phyloP scores from a whole-genome alignment of 2,329 filamentous ascomycete genomes.

The Paecilomyces dactylethromorphus region DNA sequence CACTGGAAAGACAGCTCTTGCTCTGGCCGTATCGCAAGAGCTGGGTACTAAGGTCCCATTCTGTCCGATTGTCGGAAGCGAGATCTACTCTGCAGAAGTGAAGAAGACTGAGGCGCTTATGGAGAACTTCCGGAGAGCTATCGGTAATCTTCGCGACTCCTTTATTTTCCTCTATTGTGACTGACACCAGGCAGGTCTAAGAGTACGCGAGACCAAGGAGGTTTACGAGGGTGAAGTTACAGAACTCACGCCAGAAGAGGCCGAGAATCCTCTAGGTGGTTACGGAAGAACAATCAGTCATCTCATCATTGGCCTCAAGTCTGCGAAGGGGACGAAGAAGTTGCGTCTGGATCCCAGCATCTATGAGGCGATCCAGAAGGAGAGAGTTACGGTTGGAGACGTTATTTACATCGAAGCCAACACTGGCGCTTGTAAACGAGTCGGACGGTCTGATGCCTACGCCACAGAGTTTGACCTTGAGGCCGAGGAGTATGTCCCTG shows the following conservation, averaged over 20 bases:
- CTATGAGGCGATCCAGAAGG: constrained; percentile 98
- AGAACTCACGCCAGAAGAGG: constrained; percentile 94
- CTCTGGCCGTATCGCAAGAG: constrained; percentile 92
- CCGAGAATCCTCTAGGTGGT: constrained; percentile 91
- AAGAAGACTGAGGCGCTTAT: constrained; percentile 99
- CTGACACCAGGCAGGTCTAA: constrained; percentile 50
- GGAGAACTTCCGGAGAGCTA: constrained; percentile 97
- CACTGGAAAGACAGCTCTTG: constrained; percentile 94
- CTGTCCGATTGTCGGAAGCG: constrained; percentile 94
- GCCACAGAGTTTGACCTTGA: constrained; percentile 98
- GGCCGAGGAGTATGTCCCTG: constrained; percentile 97
- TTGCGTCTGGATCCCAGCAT: constrained; percentile 93
- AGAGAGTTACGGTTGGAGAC: constrained; percentile 90
- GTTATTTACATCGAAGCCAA: constrained; percentile 99
- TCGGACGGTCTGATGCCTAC: constrained; percentile 92
- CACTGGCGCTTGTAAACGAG: constrained; percentile 94
- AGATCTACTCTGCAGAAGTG: constrained; percentile 95
- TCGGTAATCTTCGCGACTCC: constrained; percentile 52
- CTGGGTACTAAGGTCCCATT: constrained; percentile 97
- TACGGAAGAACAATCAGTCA: constrained; percentile 98
- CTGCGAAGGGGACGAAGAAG: constrained; percentile 95
- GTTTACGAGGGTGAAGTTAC: constrained; percentile 99
- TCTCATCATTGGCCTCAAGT: constrained; percentile 88
- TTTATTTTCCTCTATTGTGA: not conserved
- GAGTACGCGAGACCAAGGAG: constrained; percentile 97